These are phyloP conservation scores for Mucor circinelloides DNA, from an alignment of 371 early-diverging fungal species.

Conservation along the genomic window DNA sequence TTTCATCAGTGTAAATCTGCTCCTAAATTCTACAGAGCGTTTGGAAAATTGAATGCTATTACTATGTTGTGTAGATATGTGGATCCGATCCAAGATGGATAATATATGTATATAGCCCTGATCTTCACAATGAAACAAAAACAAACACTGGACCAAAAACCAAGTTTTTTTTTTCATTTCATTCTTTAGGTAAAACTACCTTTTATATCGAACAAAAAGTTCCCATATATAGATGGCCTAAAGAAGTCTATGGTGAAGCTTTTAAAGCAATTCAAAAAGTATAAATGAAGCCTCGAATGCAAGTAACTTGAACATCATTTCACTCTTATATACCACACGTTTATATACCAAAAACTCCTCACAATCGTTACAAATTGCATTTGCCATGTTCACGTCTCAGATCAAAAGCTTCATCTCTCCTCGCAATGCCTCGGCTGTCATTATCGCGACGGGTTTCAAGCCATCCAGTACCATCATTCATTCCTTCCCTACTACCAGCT, in stretches of 20 bases:
- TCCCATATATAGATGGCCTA: not conserved
- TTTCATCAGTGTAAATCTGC: not conserved
- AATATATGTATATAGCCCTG: not conserved
- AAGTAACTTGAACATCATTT: not conserved
- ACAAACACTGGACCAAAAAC: not conserved
- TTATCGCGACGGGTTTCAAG: not conserved
- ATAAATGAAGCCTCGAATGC: not conserved
- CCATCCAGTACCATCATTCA: not conserved
- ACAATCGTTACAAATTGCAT: not conserved
- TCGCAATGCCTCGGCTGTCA: not conserved
- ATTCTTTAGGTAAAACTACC: not conserved
- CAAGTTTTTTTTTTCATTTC: not conserved
- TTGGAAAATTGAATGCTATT: not conserved
- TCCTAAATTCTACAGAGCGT: not conserved
- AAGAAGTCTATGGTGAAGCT: not conserved
- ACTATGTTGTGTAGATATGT: too few relatives aligned
- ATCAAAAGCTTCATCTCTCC: not conserved
- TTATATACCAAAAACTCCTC: not conserved
- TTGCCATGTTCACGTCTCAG: not conserved
- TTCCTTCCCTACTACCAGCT: not conserved
- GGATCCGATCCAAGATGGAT: not conserved
- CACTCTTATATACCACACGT: not conserved
- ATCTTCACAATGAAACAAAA: not conserved
- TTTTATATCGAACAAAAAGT: not conserved
- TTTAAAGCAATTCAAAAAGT: not conserved